These are phyloP conservation scores for Ceratobasidium sp. DNA, from an alignment of 1,284 basidiomycete species.

Conservation along the genomic window DNA sequence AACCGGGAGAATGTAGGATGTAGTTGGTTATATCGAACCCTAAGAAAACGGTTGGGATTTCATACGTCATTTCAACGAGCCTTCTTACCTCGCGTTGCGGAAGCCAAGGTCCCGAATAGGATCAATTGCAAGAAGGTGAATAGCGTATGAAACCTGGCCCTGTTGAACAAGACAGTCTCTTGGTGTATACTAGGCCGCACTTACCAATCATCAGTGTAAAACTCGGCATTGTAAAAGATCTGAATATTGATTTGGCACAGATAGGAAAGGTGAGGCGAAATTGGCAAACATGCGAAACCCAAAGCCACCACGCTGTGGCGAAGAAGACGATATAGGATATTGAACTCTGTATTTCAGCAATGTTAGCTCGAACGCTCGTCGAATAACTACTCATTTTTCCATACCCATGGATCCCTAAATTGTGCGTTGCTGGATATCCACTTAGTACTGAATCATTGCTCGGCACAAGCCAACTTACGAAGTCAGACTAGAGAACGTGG, in stretches of 20 bases:
- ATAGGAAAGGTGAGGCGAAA: no score
- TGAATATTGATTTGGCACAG: background rate
- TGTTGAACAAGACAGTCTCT: background rate
- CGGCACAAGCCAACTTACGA: conserved; percentile 1
- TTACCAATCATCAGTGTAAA: conserved; percentile 38
- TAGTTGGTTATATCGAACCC: conserved; percentile 35
- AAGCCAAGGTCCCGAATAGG: conserved; percentile 23
- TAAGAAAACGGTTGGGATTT: background rate
- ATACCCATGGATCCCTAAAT: conserved; percentile 23
- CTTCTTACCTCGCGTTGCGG: conserved; percentile 20
- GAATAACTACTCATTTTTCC: background rate
- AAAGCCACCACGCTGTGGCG: conserved; percentile 36
- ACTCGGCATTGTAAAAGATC: conserved; percentile 37
- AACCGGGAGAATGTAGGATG: conserved; percentile 39
- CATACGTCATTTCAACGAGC: background rate
- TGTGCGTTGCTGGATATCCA: conserved; percentile 5
- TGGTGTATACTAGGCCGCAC: no score
- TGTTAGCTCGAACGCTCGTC: background rate
- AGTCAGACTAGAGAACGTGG: conserved; percentile 27
- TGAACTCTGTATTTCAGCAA: background rate
- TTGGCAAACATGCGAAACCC: conserved; percentile 31
- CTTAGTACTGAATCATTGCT: background rate
- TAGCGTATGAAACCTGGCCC: conserved; percentile 20
- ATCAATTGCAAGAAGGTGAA: conserved; percentile 15
- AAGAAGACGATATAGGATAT: conserved; percentile 32